phyloP scores from a whole-genome alignment of 2,329 filamentous ascomycete genomes.

The Paracorniculantispora psalliotae region DNA sequence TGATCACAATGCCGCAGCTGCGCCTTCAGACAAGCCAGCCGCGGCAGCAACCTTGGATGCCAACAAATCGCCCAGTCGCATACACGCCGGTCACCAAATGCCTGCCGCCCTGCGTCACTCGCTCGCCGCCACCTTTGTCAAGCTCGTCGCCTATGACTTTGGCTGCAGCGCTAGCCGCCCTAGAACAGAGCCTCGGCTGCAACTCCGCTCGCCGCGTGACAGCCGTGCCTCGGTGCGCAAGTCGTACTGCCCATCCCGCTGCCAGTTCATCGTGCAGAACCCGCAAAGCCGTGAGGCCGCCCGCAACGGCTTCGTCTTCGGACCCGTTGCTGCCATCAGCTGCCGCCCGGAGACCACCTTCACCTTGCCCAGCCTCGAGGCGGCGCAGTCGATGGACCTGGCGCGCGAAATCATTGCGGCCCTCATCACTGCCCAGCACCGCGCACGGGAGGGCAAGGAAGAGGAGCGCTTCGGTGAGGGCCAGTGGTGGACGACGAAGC shows the following conservation, averaged over 20 bases:
- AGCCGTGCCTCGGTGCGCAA: conserved; percentile 29
- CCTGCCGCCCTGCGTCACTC: conserved; percentile 53
- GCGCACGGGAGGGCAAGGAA: conserved; percentile 50
- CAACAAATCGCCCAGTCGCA: conserved; percentile 32
- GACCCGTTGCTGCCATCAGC: conserved; percentile 57
- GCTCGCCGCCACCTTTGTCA: conserved; percentile 55
- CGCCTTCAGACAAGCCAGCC: conserved; percentile 10
- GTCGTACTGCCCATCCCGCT: conserved; percentile 55
- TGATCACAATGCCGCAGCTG: conserved; percentile 9
- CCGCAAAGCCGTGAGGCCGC: conserved; percentile 56
- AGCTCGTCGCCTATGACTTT: conserved; percentile 62
- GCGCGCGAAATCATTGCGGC: conserved; percentile 56
- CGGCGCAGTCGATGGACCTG: conserved; percentile 59
- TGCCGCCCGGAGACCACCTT: conserved; percentile 53
- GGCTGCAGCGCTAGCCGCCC: conserved; percentile 55
- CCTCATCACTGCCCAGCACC: conserved; percentile 59
- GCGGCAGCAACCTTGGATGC: conserved; percentile 11
- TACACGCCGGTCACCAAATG: conserved; percentile 49
- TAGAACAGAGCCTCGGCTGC: conserved; percentile 54
- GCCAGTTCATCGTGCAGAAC: conserved; percentile 56
- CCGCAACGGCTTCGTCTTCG: conserved; percentile 55
- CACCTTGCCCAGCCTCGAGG: conserved; percentile 33
- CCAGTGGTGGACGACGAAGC: conserved; percentile 57
- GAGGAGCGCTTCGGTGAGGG: conserved; percentile 54
- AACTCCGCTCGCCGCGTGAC: conserved; percentile 40